These are phyloP conservation scores for Pythium rishiriense DNA, from an alignment of 352 stramenopile genomes.

Conservation along the genomic window DNA sequence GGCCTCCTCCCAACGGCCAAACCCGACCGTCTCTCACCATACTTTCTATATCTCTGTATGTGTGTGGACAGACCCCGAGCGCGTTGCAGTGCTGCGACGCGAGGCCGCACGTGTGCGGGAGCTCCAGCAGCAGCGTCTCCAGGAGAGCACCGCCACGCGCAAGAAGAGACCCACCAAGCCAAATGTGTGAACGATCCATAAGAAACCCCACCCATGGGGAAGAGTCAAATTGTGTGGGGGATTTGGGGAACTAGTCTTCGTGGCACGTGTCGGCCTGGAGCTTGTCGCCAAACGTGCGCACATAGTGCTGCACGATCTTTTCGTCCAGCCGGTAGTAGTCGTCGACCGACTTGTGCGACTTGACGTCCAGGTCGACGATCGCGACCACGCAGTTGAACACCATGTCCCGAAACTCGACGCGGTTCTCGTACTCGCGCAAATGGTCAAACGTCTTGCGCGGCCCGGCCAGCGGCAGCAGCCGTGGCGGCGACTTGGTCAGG, in stretches of 20 bases:
- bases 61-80: conserved; percentile 41
- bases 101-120: conserved; percentile 60
- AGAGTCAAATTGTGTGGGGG: no score
- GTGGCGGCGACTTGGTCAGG: conserved; percentile 12
- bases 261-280: conserved; percentile 26
- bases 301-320: conserved; percentile 72
- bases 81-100: conserved; percentile 52
- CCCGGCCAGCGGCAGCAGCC: neutral
- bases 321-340: conserved; percentile 83
- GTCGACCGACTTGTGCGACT: conserved; percentile 84
- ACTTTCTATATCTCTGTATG: neutral
- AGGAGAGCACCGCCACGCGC: conserved; percentile 26
- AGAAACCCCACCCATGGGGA: no score
- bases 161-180: conserved; percentile 8
- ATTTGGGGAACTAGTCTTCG: conserved; percentile 27
- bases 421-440: conserved; percentile 68
- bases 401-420: conserved; percentile 58
- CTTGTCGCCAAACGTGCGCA: conserved; percentile 36
- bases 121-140: conserved; percentile 49
- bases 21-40: neutral
- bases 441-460: conserved; percentile 52
- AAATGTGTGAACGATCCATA: neutral
- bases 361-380: conserved; percentile 86
- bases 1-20: no score
- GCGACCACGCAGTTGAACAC: conserved; percentile 79